Conservation (phyloP, 306 rosid genomes). For the Rosa rugosa region DNA sequence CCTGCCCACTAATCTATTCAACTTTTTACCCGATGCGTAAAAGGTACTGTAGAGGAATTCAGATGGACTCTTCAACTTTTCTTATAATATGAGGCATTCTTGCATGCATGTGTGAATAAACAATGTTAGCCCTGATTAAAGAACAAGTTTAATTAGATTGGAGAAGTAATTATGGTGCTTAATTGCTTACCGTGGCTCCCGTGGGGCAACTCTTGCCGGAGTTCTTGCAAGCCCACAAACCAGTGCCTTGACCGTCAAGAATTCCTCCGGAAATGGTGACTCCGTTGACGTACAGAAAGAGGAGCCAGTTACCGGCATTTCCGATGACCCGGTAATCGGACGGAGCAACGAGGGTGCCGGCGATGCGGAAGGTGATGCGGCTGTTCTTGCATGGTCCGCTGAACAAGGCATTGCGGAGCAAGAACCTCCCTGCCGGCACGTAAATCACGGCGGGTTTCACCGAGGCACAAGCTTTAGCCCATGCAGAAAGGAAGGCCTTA, state of each 20-base stretch:
- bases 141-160: neutral
- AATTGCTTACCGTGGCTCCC: slow-evolving; percentile 48
- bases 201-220: slow-evolving; percentile 43
- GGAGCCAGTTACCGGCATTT: slow-evolving; percentile 34
- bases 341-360: slow-evolving; percentile 46
- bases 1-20: neutral
- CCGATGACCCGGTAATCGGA: slow-evolving; percentile 44
- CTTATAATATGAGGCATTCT: neutral
- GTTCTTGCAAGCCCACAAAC: slow-evolving; percentile 50
- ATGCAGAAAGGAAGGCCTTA: slow-evolving; percentile 35
- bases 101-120: no score
- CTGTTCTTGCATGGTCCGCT: slow-evolving; percentile 44
- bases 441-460: slow-evolving; percentile 28
- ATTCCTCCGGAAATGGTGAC: slow-evolving; percentile 41
- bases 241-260: slow-evolving; percentile 49
- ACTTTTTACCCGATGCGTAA: neutral
- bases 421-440: slow-evolving; percentile 45
- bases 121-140: no score
- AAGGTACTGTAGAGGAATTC: neutral
- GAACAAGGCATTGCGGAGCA: slow-evolving; percentile 28
- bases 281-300: slow-evolving; percentile 34
- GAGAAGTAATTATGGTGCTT: neutral
- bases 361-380: slow-evolving; percentile 32
- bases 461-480: slow-evolving; percentile 45
- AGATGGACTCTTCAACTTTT: neutral